Evolutionary conservation across 2,329 filamentous ascomycete species (phyloP).

Genomic region (Dryadomyces quercivorus): DNA sequence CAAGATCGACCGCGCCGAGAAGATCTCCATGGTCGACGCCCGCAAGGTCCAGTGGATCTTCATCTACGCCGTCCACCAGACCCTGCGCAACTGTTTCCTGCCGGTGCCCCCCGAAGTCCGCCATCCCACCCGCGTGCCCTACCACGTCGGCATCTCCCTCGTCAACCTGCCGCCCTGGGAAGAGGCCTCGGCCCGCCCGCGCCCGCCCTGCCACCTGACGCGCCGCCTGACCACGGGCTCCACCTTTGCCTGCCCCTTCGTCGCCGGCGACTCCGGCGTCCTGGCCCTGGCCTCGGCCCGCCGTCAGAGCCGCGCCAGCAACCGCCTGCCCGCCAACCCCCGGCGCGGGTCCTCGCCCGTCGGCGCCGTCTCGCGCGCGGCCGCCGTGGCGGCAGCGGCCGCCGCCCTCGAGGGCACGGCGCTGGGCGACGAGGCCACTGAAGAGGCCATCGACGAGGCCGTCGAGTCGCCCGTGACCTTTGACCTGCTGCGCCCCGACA

Average conservation of each 20-base stretch:
- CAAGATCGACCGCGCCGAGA: conserved; percentile 43
- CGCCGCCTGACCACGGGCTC: neutral
- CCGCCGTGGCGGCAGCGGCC: neutral
- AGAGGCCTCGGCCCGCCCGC: conserved; percentile 10
- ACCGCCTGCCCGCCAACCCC: neutral
- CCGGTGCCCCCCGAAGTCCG: conserved; percentile 46
- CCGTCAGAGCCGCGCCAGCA: neutral
- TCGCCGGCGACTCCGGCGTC: too few species aligned
- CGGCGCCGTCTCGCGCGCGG: neutral
- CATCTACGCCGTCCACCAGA: conserved; percentile 62
- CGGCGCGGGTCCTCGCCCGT: too few species aligned
- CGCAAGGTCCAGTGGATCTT: conserved; percentile 71
- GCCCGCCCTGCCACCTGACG: neutral
- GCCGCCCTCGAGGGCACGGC: neutral
- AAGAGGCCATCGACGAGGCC: neutral
- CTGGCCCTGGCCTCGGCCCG: too few species aligned
- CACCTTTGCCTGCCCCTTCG: neutral
- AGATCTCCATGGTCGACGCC: conserved; percentile 49
- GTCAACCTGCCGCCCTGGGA: conserved; percentile 34
- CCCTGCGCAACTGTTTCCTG: conserved; percentile 51
- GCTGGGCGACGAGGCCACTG: too few species aligned
- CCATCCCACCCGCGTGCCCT: conserved; percentile 41
- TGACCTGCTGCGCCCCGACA: conserved; percentile 43
- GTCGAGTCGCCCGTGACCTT: neutral
- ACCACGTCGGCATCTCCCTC: conserved; percentile 37